These are phyloP conservation scores for Arctostaphylos glauca DNA, from an alignment of 148 eudicot genomes.

Conservation along the genomic window DNA sequence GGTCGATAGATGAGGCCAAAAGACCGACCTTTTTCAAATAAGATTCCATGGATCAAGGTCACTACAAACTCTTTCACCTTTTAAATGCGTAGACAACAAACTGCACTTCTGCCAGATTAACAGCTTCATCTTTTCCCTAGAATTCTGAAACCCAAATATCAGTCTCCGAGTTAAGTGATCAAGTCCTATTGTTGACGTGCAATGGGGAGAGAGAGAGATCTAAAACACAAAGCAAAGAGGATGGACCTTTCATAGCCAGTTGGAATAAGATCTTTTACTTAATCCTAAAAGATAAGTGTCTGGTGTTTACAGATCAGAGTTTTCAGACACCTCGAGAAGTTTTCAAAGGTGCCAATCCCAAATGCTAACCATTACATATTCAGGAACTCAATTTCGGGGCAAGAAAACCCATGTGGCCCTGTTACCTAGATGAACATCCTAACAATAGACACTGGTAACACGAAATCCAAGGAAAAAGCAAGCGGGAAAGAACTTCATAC, in stretches of 20 bases:
- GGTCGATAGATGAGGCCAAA: background rate
- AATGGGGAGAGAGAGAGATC: background rate
- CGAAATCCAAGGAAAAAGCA: background rate
- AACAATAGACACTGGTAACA: background rate
- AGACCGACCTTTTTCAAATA: background rate
- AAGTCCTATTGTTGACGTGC: background rate
- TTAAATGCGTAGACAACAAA: background rate
- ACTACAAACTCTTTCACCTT: background rate
- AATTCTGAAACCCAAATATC: background rate
- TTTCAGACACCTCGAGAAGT: background rate
- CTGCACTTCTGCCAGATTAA: background rate
- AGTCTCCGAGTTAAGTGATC: background rate
- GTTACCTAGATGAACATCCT: background rate
- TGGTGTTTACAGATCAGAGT: background rate
- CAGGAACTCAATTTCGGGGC: background rate
- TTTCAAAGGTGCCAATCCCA: background rate
- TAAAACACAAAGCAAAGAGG: background rate
- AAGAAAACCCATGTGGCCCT: background rate
- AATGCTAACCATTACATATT: background rate
- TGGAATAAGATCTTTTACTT: background rate
- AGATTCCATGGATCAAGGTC: background rate
- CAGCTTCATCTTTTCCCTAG: background rate
- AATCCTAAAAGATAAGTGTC: background rate
- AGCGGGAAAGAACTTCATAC: constrained; percentile 2
- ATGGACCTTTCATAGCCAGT: background rate